Evolutionary conservation across 805 yeast species (phyloP), one percentile per base, ranked within the genome.

Genomic region (Metschnikowia noctiluminum): DNA sequence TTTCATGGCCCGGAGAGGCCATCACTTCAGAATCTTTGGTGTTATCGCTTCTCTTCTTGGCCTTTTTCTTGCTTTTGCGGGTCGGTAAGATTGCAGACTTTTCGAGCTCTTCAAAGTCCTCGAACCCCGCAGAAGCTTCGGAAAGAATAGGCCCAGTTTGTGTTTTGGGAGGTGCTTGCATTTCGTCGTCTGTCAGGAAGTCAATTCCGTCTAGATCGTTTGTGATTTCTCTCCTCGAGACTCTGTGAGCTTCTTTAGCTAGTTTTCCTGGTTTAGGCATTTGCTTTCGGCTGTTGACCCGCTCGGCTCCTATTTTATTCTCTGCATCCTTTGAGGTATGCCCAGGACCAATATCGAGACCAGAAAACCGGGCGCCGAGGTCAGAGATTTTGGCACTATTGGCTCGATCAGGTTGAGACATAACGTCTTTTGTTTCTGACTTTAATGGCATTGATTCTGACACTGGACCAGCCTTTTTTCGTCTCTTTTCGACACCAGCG

Each of bases 121-220:
- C 41, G 10, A 15, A 38, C 7, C 10, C 28, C 32, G 15, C 21
- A 15, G 1, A 6, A 1, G 11, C 32, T 7, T 28, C 28, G n/a
- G 35, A 16, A n/a, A 15, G 16, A 7, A 11, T 11, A 28, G 27
- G 16, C 40, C 8, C n/a, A 2, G 16, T 28, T 28, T 34, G 12
- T 2, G 39, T 9, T 4, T 28, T 7, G 16, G 28, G 2, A 13
- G 9, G 14, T 8, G 21, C 48, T 13, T 34, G 15, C 10, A 46
- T 53, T 11, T 66, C 71, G 14, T 55, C 57, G 40, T 62, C 68
- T 46, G 65, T 56, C 38, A 66, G 62, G 44, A 66, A 59, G 2
- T 56, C 43, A 6, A 66, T 56, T 8, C 57, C 67, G 26, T 53
- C 56, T 35, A 68, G 57, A 51, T 66, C 71, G 26, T 53, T 53